Percentiles rank a stretch among this genome's conserved stretches.
These are phyloP conservation scores for Botrytis paeoniae DNA, from an alignment of 2,329 filamentous ascomycete genomes.

Conservation along the genomic window DNA sequence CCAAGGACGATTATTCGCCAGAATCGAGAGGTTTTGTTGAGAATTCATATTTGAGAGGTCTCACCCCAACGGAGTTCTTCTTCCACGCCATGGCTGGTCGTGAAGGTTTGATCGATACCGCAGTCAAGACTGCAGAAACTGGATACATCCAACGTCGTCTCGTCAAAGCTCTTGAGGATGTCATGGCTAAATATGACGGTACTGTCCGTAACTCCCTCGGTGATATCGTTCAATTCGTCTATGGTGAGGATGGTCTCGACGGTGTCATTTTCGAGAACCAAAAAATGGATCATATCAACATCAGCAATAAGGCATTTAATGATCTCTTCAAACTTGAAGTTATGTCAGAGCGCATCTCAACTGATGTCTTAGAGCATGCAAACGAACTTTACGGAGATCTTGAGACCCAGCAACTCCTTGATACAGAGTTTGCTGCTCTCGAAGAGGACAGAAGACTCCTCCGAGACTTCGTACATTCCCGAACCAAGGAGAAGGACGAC, in stretches of 20 bases:
- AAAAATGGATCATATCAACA: slow-evolving; percentile 78
- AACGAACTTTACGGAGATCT: slow-evolving; percentile 83
- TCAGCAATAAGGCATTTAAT: slow-evolving; percentile 74
- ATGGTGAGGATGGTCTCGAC: slow-evolving; percentile 95
- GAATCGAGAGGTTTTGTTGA: slow-evolving; percentile 97
- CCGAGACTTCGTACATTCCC: slow-evolving; percentile 54
- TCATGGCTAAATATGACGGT: slow-evolving; percentile 96
- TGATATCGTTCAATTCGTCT: slow-evolving; percentile 95
- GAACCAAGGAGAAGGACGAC: slow-evolving; percentile 67
- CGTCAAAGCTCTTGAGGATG: slow-evolving; percentile 96
- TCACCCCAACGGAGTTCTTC: slow-evolving; percentile 96
- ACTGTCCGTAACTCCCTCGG: slow-evolving; percentile 96
- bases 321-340: slow-evolving; percentile 82
- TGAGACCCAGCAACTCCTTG: slow-evolving; percentile 81
- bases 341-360: slow-evolving; percentile 58
- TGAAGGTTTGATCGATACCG: slow-evolving; percentile 98
- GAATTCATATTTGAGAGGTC: slow-evolving; percentile 93
- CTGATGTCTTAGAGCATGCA: slow-evolving; percentile 81
- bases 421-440: slow-evolving; percentile 82
- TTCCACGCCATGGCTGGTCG: slow-evolving; percentile 99
- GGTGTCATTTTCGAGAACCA: slow-evolving; percentile 93
- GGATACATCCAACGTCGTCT: slow-evolving; percentile 98
- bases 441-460: slow-evolving; percentile 71
- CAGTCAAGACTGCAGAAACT: slow-evolving; percentile 98
- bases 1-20: slow-evolving; percentile 97